Conservation (phyloP, 805 yeast species). For the Yarrowia yakushimensis region DNA sequence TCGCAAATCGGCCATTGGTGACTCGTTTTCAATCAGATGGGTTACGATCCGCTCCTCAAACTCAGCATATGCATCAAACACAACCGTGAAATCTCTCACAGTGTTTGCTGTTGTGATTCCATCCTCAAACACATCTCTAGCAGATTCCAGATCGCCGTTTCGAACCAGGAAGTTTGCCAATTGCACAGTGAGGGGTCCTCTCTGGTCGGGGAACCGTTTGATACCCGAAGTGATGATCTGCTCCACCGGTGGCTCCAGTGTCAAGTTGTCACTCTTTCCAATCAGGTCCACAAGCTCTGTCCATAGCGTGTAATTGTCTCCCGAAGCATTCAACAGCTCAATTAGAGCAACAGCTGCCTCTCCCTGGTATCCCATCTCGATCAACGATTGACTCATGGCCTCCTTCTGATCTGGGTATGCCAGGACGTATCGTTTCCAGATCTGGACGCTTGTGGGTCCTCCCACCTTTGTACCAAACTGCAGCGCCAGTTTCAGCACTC, state of each 20-base stretch:
- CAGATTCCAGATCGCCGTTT: slow-evolving; percentile 40
- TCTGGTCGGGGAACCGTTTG: slow-evolving; percentile 56
- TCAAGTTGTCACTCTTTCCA: not conserved
- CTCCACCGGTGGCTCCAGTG: slow-evolving; percentile 37
- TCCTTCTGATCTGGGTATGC: slow-evolving; percentile 34
- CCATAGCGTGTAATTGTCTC: slow-evolving; percentile 48
- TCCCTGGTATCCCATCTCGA: slow-evolving; percentile 30
- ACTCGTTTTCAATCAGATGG: slow-evolving; percentile 34
- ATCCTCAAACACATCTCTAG: slow-evolving; percentile 46
- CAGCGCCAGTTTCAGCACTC: slow-evolving; percentile 55
- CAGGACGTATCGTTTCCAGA: slow-evolving; percentile 39
- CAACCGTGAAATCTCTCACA: slow-evolving; percentile 56
- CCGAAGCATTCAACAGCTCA: slow-evolving; percentile 39
- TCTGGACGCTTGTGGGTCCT: slow-evolving; percentile 41
- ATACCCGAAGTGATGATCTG: slow-evolving; percentile 40
- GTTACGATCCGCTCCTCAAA: slow-evolving; percentile 53
- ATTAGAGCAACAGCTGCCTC: slow-evolving; percentile 39
- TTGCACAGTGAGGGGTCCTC: slow-evolving; percentile 46
- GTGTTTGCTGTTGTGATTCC: slow-evolving; percentile 49
- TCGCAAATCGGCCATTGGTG: slow-evolving; percentile 41
- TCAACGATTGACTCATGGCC: slow-evolving; percentile 32
- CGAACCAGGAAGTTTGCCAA: slow-evolving; percentile 49
- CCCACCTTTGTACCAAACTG: slow-evolving; percentile 45
- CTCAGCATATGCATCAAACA: slow-evolving; percentile 62
- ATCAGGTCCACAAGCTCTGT: slow-evolving; percentile 46